Percentiles rank a stretch among this genome's conserved stretches.
Conservation (phyloP, 805 yeast genomes). For the Brettanomyces sp. region DNA sequence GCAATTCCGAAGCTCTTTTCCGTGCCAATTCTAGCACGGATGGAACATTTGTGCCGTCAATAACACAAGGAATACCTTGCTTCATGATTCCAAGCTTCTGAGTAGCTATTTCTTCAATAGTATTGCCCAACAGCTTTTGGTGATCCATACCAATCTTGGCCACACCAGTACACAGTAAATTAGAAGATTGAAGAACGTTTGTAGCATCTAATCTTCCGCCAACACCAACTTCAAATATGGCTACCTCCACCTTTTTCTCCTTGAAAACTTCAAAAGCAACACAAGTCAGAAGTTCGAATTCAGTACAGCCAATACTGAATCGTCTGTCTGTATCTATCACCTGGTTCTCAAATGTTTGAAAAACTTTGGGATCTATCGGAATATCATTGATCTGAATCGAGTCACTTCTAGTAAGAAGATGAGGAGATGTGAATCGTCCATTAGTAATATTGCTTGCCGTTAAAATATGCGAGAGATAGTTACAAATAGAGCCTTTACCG, state of each 20-base stretch:
- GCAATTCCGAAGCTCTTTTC: conserved; percentile 24
- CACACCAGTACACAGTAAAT: conserved; percentile 57
- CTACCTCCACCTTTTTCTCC: conserved; percentile 50
- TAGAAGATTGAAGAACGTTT: conserved; percentile 43
- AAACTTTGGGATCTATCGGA: conserved; percentile 41
- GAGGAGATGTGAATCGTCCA: conserved; percentile 90
- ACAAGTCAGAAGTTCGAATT: conserved; percentile 80
- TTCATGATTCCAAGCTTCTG: conserved; percentile 88
- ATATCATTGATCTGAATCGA: conserved; percentile 58
- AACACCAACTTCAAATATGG: conserved; percentile 87
- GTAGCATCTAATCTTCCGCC: conserved; percentile 92
- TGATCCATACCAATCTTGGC: conserved; percentile 87
- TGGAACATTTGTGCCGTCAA: conserved; percentile 57
- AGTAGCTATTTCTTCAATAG: conserved; percentile 53
- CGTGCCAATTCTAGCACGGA: conserved; percentile 41
- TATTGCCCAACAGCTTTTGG: conserved; percentile 62
- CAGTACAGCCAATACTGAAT: conserved; percentile 59
- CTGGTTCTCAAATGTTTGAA: conserved; percentile 31
- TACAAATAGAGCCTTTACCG: conserved; percentile 90
- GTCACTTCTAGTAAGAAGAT: conserved; percentile 64
- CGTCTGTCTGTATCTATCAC: conserved; percentile 33
- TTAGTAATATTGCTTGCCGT: conserved; percentile 37
- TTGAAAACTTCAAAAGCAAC: conserved; percentile 74
- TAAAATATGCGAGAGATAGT: conserved; percentile 64
- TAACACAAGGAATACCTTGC: conserved; percentile 46